Percentiles rank a stretch among this genome's conserved stretches.
These are phyloP conservation scores for Rutidosis leptorrhynchoides DNA, from an alignment of 129 eudicot species.

Conservation along the genomic window DNA sequence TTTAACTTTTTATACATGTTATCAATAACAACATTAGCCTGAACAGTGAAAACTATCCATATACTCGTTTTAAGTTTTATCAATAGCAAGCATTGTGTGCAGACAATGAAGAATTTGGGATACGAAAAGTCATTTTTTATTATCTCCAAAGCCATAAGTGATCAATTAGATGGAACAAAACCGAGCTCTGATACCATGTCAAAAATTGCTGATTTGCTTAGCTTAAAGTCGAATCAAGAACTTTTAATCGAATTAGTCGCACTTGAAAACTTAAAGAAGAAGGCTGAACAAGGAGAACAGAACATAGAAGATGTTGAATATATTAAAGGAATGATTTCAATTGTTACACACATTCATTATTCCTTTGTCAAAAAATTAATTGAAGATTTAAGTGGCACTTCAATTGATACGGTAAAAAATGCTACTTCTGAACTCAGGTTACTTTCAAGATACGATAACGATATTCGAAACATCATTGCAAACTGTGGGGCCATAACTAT, in stretches of 20 bases:
- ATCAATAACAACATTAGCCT: too few relatives aligned
- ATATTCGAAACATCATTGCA: constrained; percentile 67
- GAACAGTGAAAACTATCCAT: too few relatives aligned
- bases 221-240: constrained; percentile 83
- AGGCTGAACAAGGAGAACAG: constrained; percentile 76
- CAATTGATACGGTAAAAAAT: constrained; percentile 49
- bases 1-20: too few relatives aligned
- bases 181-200: constrained; percentile 61
- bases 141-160: constrained; percentile 55
- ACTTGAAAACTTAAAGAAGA: constrained; percentile 88
- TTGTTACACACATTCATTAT: constrained; percentile 83
- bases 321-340: constrained; percentile 65
- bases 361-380: constrained; percentile 52
- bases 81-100: constrained; percentile 60
- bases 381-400: constrained; percentile 55
- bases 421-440: constrained; percentile 65
- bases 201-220: constrained; percentile 62
- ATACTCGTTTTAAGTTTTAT: too few relatives aligned
- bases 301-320: constrained; percentile 67
- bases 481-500: constrained; percentile 64
- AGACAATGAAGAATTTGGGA: constrained; percentile 54
- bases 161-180: constrained; percentile 64
- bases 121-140: constrained; percentile 48
- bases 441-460: constrained; percentile 74
- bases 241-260: constrained; percentile 90